Base-by-base conservation (phyloP, 352 stramenopile species). In the Plasmopara halstedii region DNA sequence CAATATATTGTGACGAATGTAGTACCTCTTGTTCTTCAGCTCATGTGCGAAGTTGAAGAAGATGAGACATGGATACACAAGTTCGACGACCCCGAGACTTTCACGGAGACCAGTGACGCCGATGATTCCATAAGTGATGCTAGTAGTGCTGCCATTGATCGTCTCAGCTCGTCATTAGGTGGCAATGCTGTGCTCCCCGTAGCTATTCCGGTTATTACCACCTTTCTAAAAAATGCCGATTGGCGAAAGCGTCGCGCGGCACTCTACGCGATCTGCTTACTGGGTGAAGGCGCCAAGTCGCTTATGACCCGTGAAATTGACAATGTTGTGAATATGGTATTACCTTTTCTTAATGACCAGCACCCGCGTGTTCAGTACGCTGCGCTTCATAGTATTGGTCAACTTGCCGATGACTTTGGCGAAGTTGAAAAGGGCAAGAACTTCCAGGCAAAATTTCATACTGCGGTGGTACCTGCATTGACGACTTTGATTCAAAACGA, bases 341-440 rank as follows among this genome's bases (percentile, higher is more conserved):
- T 86, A 20, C 76, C 70, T 8, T 85, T 78, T 41, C 46, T 93
- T 33, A 73, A 58, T 40, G 79, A 93, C 47, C 68, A 63, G 31
- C 74, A 90, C 64, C 62, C 77, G 42, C 82, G 82, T 27, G 76
- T 88, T 31, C 82, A 88, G 62, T 93, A 88, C 71, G 70, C 82
- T 13, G 73, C 80, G 21, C 60, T 94, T 6, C 80, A 90, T 64
- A 89, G 82, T 43, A 62, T 94, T 47, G 82, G 82, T 13, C 82
- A 94, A 53, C 60, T 90, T 21, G 77, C 80, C 9, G 70, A 91
- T 40, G 82, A 91, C 61, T 91, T 91, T 41, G 76, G 77, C 25
- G 69, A 89, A 39, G 76, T 91, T 2, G 75, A 80, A n/a, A 82
- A 84, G 56, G 72, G 73, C 49, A 90, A 88, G 71, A 94, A 94